Base-by-base conservation (phyloP, 2,329 filamentous ascomycete species). In the Stachybotrys chartarum region DNA sequence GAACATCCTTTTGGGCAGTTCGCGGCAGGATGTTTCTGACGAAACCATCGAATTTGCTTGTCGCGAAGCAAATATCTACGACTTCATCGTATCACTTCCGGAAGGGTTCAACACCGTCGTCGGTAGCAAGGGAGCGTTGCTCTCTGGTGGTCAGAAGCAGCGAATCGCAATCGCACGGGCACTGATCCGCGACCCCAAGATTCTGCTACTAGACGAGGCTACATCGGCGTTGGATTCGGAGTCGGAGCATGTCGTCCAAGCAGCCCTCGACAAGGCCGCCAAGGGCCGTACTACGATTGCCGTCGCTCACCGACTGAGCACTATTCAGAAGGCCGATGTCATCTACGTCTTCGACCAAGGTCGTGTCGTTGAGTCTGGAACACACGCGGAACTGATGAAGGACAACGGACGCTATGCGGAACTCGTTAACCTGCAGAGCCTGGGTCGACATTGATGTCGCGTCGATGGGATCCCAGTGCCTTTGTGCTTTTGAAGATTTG, bases 291-390 rank as follows among this genome's bases (percentile, higher is more conserved):
- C 91, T 7, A 97, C 93, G 0, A 94, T 99, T 59, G 92, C 93
- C 1, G 93, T 99, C 1, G 94, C 94, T 3, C 93, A 99, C 72
- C 81, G 94, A 30, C 76, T 99, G 6, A 91, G 86, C 66, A 97
- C 94, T 0, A 97, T 97, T 58, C 91, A 96, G 68, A 92, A 94
- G 68, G 93, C 93, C 0, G 93, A 97, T 67, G 76, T 93, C 51
- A 97, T 97, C 63, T 97, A 95, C 61, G 93, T 97, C n/a, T 94
- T 97, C 68, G 92, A 97, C 70, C 86, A 90, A 64, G 94, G 93
- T 7, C 81, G 84, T 57, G 83, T 97, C 48, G 88, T 95, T 1
- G 93, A 97, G 75, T 81, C 83, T 61, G 93, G 93, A 6, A 91
- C 85, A 8, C 93, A 97, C 67, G 65, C 75, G 0, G 88, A 91